phyloP scores from a whole-genome alignment of 2,329 filamentous ascomycete species.

The Beauveria sp. region DNA sequence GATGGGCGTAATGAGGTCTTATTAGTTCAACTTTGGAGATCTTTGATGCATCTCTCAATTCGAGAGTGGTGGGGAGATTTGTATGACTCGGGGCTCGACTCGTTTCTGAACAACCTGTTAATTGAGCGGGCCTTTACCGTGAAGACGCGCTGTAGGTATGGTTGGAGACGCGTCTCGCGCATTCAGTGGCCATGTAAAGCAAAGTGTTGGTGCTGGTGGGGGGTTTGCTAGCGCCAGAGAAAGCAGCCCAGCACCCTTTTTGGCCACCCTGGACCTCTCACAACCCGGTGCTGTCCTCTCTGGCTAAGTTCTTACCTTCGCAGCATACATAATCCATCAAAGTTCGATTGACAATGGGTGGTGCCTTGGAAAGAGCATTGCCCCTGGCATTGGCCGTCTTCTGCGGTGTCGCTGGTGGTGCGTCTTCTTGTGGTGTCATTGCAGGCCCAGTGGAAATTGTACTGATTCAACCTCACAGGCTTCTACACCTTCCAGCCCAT shows the following conservation, averaged over 20 bases:
- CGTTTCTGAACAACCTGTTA: background rate
- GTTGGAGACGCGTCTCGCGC: conserved; percentile 1
- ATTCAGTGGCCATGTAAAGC: background rate
- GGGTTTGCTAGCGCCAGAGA: background rate
- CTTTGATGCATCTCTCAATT: background rate
- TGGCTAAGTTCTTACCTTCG: background rate
- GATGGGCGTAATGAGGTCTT: background rate
- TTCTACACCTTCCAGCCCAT: conserved; percentile 31
- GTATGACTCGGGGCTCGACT: background rate
- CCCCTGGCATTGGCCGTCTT: conserved; percentile 29
- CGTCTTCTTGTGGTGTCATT: conserved; percentile 9
- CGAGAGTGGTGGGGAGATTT: background rate
- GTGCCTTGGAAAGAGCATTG: conserved; percentile 26
- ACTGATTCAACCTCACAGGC: conserved; percentile 18
- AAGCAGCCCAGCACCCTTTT: background rate
- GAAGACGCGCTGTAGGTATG: background rate
- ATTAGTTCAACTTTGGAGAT: background rate
- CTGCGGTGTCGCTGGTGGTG: conserved; percentile 30
- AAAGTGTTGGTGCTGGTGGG: background rate
- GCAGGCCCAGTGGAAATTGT: background rate
- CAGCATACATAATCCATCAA: background rate
- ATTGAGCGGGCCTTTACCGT: background rate
- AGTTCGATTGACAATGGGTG: conserved; percentile 13
- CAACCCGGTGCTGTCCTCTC: background rate
- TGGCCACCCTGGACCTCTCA: background rate